Base-by-base conservation (phyloP, 2,329 filamentous ascomycete genomes). In the Aspergillus ustus region DNA sequence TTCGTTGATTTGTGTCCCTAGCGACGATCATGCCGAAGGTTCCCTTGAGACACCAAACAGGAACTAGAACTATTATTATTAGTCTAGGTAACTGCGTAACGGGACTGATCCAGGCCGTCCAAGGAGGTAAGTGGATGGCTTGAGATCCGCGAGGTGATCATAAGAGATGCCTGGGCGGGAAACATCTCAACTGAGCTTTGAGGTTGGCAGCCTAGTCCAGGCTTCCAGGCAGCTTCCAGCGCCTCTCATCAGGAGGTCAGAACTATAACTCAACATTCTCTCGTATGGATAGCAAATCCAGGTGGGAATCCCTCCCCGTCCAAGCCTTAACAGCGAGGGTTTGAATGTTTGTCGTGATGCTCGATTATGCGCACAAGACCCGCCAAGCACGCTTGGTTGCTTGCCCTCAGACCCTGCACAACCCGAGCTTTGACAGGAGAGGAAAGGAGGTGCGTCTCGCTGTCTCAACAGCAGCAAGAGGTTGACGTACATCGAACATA, bases 401-500 rank as follows among this genome's bases (percentile, higher is more conserved):
- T 57, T 57, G 48, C 55, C 29, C 44, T 9, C 17, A 57, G 55
- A 20, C 55, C 55, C 55, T 57, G 55, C 55, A 44, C 55, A 56
- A 48, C 15, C 48, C 7, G 20, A 17, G 7, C 46, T 52, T 31
- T 31, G 22, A 31, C 13, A 50, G 17, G 5, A n/a, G 6, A n/a
- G n/a, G 7, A 17, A 29, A 22, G 13, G 25, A 50, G 48, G 25
- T 31, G 48, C 22, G 9, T 29, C 25, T 20, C 19, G 20, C 20
- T 5, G 25, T 25, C 13, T 40, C 34, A 40, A 40, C 34, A 5
- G 11, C 34, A 40, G 34, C 48, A 19, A 19, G n/a, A 8, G 15
- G 15, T 50, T n/a, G 25, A 50, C 25, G 48, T 29, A 50, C 28
- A 37, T 48, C 52, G 25, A 55, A 15, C 34, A 48, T 50, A 57